phyloP scores from a whole-genome alignment of 2,329 filamentous ascomycete genomes.

The Pestalotiopsis sp. region DNA sequence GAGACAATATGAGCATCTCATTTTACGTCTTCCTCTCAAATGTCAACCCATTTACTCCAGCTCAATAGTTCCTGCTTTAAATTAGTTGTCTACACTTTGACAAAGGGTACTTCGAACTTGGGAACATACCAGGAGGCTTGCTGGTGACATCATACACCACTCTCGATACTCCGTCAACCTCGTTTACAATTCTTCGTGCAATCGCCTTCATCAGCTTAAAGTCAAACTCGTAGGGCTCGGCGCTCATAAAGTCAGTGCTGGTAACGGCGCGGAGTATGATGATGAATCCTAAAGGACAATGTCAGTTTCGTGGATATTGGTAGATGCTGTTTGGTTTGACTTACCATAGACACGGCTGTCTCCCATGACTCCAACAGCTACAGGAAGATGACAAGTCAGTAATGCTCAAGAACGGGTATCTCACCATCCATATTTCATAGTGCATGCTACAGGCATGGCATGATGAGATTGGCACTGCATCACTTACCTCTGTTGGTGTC shows the following conservation, averaged over 20 bases:
- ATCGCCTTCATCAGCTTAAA: constrained; percentile 65
- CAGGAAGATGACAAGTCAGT: background rate
- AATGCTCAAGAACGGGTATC: constrained; percentile 1
- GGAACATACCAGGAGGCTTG: constrained; percentile 54
- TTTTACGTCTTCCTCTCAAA: background rate
- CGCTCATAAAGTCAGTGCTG: constrained; percentile 70
- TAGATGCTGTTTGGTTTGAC: background rate
- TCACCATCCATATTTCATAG: background rate
- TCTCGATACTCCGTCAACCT: constrained; percentile 70
- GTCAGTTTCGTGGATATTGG: background rate
- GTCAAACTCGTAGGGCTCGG: constrained; percentile 58
- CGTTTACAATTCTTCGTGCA: constrained; percentile 69
- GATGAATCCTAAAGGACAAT: constrained; percentile 20
- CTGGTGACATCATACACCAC: constrained; percentile 67
- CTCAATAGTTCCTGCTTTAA: constrained; percentile 65
- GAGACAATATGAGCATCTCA: no score
- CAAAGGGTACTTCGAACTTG: background rate
- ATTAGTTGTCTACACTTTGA: background rate
- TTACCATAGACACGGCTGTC: constrained; percentile 47
- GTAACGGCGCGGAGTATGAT: constrained; percentile 44
- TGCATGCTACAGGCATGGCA: background rate
- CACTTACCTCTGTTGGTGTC: constrained; percentile 37
- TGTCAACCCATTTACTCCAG: constrained; percentile 36
- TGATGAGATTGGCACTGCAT: background rate
- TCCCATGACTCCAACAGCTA: constrained; percentile 48